Evolutionary conservation across 2,329 filamentous ascomycete species (phyloP), one percentile per base, ranked within the genome.

Genomic region (Aquanectria penicillioides): DNA sequence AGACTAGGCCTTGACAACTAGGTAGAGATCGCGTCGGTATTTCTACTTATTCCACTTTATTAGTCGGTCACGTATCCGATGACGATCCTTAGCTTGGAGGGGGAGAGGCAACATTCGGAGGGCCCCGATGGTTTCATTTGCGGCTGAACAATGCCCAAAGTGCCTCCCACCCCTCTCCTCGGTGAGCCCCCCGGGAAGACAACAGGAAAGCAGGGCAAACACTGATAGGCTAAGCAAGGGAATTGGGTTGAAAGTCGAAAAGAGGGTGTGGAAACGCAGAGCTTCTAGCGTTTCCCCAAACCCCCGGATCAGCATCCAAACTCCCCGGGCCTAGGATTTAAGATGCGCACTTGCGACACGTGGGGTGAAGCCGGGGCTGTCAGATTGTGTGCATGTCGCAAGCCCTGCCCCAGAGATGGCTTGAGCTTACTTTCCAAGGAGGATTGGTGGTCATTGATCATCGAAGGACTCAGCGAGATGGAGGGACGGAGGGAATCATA

Each of bases 121-220:
- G 48, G 28, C 40, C 40, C 67, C 67, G 67, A 69, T 59, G 62
- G 13, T 36, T 22, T n/a, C n/a, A n/a, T n/a, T 53, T 66, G 67
- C 64, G 65, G 67, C 67, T 69, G 67, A 68, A 51, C 37, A 13
- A 28, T 46, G 11, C 11, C 18, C 49, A 20, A n/a, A n/a, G n/a
- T n/a, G n/a, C n/a, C n/a, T n/a, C 20, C 40, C 28, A 43, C 33
- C 33, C 52, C 43, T 25, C 29, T 46, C 28, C 62, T 69, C 67
- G 63, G 67, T 64, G 59, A 61, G 61, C 57, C 31, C 57, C 62
- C 64, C 61, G 57, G 59, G 63, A 28, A 36, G 62, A 55, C 18
- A 29, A 29, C 37, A 37, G 20, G 36, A 33, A 38, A 31, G 28
- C 6, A 47, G 23, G 49, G 37, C 48, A 49, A 47, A 8, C 17